A percentile compares a stretch with the other conserved stretches of the same genome.
These are phyloP conservation scores for Populus trichocarpa DNA, from an alignment of 441 rosid species.

Conservation along the genomic window DNA sequence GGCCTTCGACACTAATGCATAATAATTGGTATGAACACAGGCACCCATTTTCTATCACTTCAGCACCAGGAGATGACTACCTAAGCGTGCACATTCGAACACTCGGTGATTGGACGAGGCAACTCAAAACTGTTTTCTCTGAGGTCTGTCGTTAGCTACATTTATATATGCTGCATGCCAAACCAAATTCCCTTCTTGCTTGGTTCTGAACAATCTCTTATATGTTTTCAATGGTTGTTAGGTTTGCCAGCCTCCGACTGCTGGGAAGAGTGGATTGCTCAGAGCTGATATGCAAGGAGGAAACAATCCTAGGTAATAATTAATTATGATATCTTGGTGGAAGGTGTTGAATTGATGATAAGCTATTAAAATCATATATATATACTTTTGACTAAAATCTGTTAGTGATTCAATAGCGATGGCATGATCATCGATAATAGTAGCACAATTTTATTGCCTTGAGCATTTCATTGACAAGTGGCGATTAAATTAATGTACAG, in stretches of 20 bases:
- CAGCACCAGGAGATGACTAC: slow-evolving; percentile 83
- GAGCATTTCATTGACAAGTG: background rate
- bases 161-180: background rate
- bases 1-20: background rate
- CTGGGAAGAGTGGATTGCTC: slow-evolving; percentile 66
- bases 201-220: background rate
- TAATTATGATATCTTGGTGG: too few species aligned
- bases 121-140: slow-evolving; percentile 75
- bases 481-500: slow-evolving; percentile 17
- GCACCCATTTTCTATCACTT: slow-evolving; percentile 34
- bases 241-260: slow-evolving; percentile 58
- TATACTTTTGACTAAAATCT: too few species aligned
- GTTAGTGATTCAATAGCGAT: too few species aligned
- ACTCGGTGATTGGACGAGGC: slow-evolving; percentile 85
- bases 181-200: background rate
- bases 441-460: background rate
- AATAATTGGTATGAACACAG: slow-evolving; percentile 19
- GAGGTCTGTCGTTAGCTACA: slow-evolving; percentile 29
- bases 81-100: slow-evolving; percentile 87
- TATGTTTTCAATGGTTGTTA: background rate
- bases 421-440: too few species aligned
- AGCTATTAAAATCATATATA: too few species aligned
- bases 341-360: too few species aligned
- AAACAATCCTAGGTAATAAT: slow-evolving; percentile 35
- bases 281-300: slow-evolving; percentile 55